Base-by-base conservation (phyloP, 108 stramenopile genomes). In the Fistulifera pelliculosa region DNA sequence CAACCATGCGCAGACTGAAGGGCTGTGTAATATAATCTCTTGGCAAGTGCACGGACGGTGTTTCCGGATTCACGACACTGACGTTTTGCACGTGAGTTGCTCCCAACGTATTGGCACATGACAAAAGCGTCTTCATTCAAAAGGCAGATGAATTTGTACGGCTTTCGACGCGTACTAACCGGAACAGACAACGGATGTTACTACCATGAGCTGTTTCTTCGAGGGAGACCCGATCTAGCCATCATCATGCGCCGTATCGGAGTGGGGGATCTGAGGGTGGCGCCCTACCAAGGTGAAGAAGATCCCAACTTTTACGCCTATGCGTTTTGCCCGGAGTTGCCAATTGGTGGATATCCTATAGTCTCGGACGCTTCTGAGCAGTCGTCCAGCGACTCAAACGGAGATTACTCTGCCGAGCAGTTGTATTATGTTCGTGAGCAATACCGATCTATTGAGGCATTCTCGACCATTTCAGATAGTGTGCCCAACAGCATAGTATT, bases 251-350 rank as follows among this genome's bases (percentile, higher is more conserved):
- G 63, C 12, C 70, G 90, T 19, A 83, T 81, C 61, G 89, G 89
- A 58, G 84, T 90, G 44, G 88, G 88, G 93, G 88, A 11, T 88
- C 88, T 3, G 88, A 87, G 0, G 84, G 88, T 88, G 88, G 69
- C 83, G 85, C 67, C 84, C 4, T 76, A 83, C 19, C 84, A 90
- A 68, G 75, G 73, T 18, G 63, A 65, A 17, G 76, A 71, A 27
- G 88, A 90, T 61, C 88, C 93, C 1, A 84, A 90, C 58, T 87
- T 94, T 52, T 90, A 94, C 42, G 50, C 69, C 38, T 35, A 35
- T 35, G 6, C 31, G 3, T 35, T 35, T 35, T 35, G 31, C 8
- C 31, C 31, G 31, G 31, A 35, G 3, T 8, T 35, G 3, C 8
- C 31, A 8, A 6, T 8, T 35, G 3, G 31, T 35, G 31, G 31